Conservation (phyloP, 202 grass and related monocot species). For the Miscanthus sacchariflorus region DNA sequence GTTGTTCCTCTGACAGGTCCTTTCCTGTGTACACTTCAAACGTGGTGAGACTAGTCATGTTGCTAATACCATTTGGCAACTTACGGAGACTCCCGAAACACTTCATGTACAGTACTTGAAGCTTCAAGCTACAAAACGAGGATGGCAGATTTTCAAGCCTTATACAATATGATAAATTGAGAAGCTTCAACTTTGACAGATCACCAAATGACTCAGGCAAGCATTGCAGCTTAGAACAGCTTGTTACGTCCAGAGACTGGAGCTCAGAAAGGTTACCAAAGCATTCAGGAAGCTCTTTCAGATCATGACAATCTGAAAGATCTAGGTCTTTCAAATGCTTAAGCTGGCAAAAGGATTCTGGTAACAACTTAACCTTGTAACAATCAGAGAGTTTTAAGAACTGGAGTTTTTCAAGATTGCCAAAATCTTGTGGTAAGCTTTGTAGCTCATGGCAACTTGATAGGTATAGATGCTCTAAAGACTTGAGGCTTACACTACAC, state of each 20-base stretch:
- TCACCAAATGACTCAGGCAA: neutral
- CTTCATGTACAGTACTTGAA: neutral
- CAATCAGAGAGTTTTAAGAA: constrained; percentile 33
- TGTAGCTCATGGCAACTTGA: constrained; percentile 23
- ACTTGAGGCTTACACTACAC: neutral
- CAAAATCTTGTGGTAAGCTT: neutral
- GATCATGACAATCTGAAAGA: constrained; percentile 17
- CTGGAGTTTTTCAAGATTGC: neutral
- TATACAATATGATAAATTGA: constrained; percentile 9
- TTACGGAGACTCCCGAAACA: accelerated
- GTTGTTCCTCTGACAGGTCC: too few species aligned
- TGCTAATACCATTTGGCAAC: too few species aligned
- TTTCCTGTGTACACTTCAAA: neutral
- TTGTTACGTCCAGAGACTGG: neutral
- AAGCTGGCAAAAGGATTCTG: constrained; percentile 24
- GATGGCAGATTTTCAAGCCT: neutral
- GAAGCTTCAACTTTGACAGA: constrained; percentile 18
- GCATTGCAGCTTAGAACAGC: neutral
- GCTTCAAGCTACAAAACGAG: neutral
- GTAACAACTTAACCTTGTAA: neutral
- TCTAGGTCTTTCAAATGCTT: constrained; percentile 2
- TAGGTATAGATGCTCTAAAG: constrained; percentile 10
- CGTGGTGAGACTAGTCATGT: neutral
- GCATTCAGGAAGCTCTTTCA: neutral
- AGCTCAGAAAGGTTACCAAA: constrained; percentile 8